Percentiles rank a stretch among this genome's conserved stretches.
Conservation (phyloP, 306 rosid species). For the Quercus glauca region DNA sequence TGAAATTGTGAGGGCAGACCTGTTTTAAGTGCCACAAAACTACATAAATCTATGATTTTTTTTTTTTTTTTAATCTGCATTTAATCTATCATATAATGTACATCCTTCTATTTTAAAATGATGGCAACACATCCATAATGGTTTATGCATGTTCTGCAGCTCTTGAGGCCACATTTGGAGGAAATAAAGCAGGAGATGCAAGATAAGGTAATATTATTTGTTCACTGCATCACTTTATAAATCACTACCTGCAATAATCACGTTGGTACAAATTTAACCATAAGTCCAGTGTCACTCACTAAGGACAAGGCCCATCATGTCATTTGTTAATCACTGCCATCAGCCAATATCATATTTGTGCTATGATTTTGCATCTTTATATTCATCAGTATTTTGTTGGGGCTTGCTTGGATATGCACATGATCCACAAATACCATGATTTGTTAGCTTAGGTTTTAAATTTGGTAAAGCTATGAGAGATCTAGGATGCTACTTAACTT, state of each 20-base stretch:
- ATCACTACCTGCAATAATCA: neutral
- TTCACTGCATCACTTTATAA: slow-evolving; percentile 12
- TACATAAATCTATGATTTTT: neutral
- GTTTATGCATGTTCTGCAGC: slow-evolving; percentile 44
- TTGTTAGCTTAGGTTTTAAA: neutral
- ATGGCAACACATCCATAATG: slow-evolving; percentile 7
- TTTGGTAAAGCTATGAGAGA: neutral
- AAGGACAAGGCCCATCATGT: neutral
- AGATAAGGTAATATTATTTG: slow-evolving; percentile 50
- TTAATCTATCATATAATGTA: neutral
- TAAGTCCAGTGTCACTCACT: neutral
- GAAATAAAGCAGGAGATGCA: slow-evolving; percentile 51
- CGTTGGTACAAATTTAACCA: neutral
- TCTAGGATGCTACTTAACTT: neutral
- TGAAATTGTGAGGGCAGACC: neutral
- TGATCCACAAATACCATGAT: neutral
- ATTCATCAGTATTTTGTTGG: neutral
- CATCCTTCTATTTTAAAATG: neutral
- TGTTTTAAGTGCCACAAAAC: neutral
- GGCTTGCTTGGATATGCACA: neutral
- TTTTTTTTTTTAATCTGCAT: neutral
- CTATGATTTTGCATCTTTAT: neutral
- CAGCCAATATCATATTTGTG: neutral
- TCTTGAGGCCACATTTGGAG: slow-evolving; percentile 71
- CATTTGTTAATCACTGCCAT: neutral